Percentiles rank a stretch among this genome's conserved stretches.
Evolutionary conservation across 139 green algal genomes (phyloP).

Genomic region (Deuterostichococcus epilithicus): DNA sequence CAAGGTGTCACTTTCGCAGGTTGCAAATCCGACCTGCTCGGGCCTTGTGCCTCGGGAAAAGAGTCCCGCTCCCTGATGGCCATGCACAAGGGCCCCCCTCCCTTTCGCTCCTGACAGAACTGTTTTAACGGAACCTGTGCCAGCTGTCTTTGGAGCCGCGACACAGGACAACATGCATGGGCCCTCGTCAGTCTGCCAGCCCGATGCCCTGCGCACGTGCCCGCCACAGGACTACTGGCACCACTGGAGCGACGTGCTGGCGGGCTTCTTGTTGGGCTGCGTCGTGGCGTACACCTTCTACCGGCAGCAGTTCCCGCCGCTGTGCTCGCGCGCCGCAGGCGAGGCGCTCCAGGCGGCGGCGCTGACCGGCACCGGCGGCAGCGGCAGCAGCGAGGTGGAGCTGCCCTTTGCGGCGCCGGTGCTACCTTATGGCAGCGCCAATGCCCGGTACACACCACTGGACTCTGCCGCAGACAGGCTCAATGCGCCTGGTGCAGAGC

Average conservation of each 20-base stretch:
- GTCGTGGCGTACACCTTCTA: conserved; percentile 28
- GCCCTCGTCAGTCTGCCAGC: too few relatives aligned
- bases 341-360: not conserved
- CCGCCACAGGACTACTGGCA: conserved; percentile 57
- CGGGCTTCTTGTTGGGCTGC: conserved; percentile 32
- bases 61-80: too few relatives aligned
- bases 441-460: too few relatives aligned
- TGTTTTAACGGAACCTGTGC: too few relatives aligned
- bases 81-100: too few relatives aligned
- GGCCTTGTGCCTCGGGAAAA: too few relatives aligned
- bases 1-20: too few relatives aligned
- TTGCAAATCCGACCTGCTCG: too few relatives aligned
- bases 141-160: too few relatives aligned
- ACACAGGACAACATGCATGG: too few relatives aligned
- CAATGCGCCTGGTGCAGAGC: not conserved
- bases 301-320: conserved; percentile 24
- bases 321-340: conserved; percentile 1
- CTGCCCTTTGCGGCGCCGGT: not conserved
- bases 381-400: not conserved
- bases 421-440: not conserved
- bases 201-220: not conserved
- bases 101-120: too few relatives aligned
- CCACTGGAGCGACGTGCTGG: conserved; percentile 41
- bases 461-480: not conserved
- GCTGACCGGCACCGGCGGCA: too few relatives aligned